A percentile compares a stretch with the other conserved stretches of the same genome.
Evolutionary conservation across 495 filamentous ascomycete genomes (phyloP).

Genomic region (Diplogelasinospora grovesii): DNA sequence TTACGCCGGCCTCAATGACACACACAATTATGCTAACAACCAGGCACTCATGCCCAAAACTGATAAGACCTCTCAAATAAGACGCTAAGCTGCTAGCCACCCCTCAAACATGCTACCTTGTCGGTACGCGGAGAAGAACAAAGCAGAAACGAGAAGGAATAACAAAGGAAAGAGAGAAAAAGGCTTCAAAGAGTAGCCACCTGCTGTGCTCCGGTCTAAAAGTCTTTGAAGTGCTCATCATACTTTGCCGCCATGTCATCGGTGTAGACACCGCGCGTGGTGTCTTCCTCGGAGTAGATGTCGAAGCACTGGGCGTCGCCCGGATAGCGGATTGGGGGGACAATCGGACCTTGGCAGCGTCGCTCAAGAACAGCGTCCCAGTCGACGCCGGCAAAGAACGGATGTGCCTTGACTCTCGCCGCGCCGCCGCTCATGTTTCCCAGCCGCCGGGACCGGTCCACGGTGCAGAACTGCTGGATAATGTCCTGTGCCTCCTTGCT

Average conservation of each 20-base stretch:
- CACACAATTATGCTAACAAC: too few relatives aligned
- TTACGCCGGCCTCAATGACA: too few relatives aligned
- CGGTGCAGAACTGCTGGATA: constrained; percentile 78
- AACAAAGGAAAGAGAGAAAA: too few relatives aligned
- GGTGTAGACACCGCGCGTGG: constrained; percentile 55
- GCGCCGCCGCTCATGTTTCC: constrained; percentile 84
- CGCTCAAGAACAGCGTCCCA: constrained; percentile 79
- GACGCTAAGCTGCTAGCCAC: too few relatives aligned
- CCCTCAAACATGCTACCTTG: too few relatives aligned
- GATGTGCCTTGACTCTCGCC: constrained; percentile 72
- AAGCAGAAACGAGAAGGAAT: too few relatives aligned
- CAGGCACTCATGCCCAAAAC: too few relatives aligned
- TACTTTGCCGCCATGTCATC: constrained; percentile 66
- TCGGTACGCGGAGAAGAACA: too few relatives aligned
- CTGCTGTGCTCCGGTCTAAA: too few relatives aligned
- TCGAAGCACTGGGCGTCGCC: constrained; percentile 91
- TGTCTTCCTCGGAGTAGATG: constrained; percentile 62
- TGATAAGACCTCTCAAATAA: too few relatives aligned
- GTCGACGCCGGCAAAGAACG: constrained; percentile 76
- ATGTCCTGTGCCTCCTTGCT: constrained; percentile 73
- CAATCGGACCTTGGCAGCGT: constrained; percentile 70
- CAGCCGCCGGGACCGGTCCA: constrained; percentile 77
- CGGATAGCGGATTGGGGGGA: constrained; percentile 70
- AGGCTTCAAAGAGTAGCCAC: too few relatives aligned
- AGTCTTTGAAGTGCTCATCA: constrained; percentile 73